These are phyloP conservation scores for Ceratocystis smalleyi DNA, from an alignment of 2,329 filamentous ascomycete species.

Conservation along the genomic window DNA sequence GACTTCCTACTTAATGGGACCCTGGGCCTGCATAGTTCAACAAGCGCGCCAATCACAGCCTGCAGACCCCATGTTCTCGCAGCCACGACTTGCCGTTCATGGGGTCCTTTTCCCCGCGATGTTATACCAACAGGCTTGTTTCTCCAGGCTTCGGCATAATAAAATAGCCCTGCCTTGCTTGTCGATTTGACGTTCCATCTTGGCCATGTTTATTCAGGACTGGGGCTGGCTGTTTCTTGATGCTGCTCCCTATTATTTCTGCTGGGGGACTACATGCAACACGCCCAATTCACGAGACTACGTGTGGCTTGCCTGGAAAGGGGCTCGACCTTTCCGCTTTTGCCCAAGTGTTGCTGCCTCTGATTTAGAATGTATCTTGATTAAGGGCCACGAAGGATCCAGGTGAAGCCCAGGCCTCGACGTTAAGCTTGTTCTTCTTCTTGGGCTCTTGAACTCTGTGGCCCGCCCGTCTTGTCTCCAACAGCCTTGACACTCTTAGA, in stretches of 20 bases:
- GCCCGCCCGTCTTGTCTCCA: background rate
- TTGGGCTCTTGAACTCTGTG: background rate
- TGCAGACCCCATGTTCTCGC: background rate
- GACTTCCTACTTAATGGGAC: background rate
- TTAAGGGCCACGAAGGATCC: background rate
- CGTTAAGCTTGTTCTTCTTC: background rate
- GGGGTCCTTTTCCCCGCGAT: background rate
- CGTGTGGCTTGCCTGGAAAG: background rate
- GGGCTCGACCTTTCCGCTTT: background rate
- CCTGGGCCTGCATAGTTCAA: background rate
- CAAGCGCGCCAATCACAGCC: conserved; percentile 1
- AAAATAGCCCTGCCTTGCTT: background rate
- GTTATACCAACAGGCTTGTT: background rate
- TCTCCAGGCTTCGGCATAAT: background rate
- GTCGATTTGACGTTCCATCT: background rate
- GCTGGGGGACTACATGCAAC: background rate
- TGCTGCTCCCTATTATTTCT: background rate
- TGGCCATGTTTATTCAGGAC: background rate
- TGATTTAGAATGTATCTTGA: too few species aligned
- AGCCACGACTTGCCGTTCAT: background rate
- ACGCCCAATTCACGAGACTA: background rate
- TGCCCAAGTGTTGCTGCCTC: background rate
- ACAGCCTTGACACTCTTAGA: background rate
- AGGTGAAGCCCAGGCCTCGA: background rate
- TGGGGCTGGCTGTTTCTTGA: background rate